A percentile compares a stretch with the other conserved stretches of the same genome.
These are phyloP conservation scores for Calocybe gambosa DNA, from an alignment of 1,284 basidiomycete genomes.

Conservation along the genomic window DNA sequence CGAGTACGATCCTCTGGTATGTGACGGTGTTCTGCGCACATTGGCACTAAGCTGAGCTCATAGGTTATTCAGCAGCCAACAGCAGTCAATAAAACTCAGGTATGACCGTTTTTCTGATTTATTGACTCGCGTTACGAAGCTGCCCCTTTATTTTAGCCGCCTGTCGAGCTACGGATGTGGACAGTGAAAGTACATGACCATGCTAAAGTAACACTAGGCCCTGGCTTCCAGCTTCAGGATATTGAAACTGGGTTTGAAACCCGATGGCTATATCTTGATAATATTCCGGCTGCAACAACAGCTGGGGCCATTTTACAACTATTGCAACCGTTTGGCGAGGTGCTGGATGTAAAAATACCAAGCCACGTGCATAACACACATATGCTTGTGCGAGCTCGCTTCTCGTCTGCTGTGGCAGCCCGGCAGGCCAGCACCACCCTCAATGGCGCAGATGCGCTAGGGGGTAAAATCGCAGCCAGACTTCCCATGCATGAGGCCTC, in stretches of 20 bases:
- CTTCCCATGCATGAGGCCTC: slow-evolving; percentile 32
- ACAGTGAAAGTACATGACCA: slow-evolving; percentile 31
- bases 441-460: slow-evolving; percentile 36
- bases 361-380: slow-evolving; percentile 15
- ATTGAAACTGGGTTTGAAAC: slow-evolving; percentile 45
- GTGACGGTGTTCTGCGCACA: not conserved
- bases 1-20: slow-evolving; percentile 21
- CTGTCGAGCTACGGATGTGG: slow-evolving; percentile 4
- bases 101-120: not conserved
- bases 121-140: not conserved
- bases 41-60: not conserved
- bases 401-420: slow-evolving; percentile 40
- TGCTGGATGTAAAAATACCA: slow-evolving; percentile 32
- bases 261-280: slow-evolving; percentile 34
- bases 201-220: slow-evolving; percentile 31
- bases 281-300: slow-evolving; percentile 27
- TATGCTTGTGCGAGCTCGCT: slow-evolving; percentile 36
- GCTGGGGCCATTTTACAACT: slow-evolving; percentile 22
- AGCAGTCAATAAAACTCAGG: not conserved
- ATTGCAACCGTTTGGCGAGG: slow-evolving; percentile 39
- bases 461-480: slow-evolving; percentile 31
- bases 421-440: slow-evolving; percentile 41
- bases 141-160: not conserved
- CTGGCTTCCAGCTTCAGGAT: slow-evolving; percentile 37
- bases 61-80: not conserved